phyloP scores from a whole-genome alignment of 1,284 basidiomycete genomes.

The Bondarzewia mesenterica region DNA sequence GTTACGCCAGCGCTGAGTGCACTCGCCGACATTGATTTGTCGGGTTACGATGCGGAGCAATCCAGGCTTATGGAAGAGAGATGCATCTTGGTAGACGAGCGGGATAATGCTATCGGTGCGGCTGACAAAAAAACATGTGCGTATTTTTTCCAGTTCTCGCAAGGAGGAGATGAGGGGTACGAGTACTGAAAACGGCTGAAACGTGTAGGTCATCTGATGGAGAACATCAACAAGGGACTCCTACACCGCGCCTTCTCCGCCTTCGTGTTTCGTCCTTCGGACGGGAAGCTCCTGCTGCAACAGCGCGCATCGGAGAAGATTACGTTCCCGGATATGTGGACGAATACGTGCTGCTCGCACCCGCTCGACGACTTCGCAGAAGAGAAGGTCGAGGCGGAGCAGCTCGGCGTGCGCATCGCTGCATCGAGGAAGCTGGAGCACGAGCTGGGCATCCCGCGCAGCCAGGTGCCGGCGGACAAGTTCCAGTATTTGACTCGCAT shows the following conservation, averaged over 20 bases:
- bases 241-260: constrained; percentile 98
- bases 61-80: constrained; percentile 94
- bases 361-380: constrained; percentile 87
- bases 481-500: constrained; percentile 97
- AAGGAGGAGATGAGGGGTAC: not conserved
- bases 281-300: constrained; percentile 94
- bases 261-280: constrained; percentile 91
- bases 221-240: constrained; percentile 91
- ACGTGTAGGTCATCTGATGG: constrained; percentile 87
- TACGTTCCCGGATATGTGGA: constrained; percentile 99
- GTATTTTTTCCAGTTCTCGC: constrained; percentile 20
- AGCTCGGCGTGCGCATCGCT: constrained; percentile 83
- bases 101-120: constrained; percentile 86
- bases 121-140: constrained; percentile 95
- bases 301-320: constrained; percentile 97
- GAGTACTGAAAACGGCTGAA: not conserved
- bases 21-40: constrained; percentile 65
- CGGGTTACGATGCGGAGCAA: constrained; percentile 74
- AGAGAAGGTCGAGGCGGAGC: constrained; percentile 72
- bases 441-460: constrained; percentile 87
- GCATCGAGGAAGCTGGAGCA: constrained; percentile 95
- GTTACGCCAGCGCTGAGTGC: constrained; percentile 49
- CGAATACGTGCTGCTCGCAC: constrained; percentile 99
- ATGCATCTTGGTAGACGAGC: constrained; percentile 90
- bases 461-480: constrained; percentile 73